phyloP scores from a whole-genome alignment of 495 filamentous ascomycete species.

The Aspergillus ellipticus region DNA sequence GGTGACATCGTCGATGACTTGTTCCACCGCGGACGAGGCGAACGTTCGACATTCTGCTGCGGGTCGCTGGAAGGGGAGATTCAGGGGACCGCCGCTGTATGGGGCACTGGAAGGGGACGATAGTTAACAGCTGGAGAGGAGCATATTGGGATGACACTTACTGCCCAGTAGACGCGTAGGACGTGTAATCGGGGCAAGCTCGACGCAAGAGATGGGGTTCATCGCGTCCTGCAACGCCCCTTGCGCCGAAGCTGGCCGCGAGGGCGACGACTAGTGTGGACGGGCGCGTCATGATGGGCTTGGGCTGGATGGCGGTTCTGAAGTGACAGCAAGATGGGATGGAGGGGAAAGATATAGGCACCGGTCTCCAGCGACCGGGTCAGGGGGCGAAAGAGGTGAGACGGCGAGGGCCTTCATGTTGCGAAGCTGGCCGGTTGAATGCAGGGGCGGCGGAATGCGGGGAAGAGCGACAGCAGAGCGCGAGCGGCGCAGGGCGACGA shows the following conservation, averaged over 20 bases:
- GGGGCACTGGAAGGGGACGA: constrained; percentile 52
- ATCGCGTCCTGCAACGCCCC: constrained; percentile 25
- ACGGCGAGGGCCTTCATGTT: neutral
- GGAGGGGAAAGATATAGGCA: neutral
- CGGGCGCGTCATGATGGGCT: constrained; percentile 7
- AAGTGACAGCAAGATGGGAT: neutral
- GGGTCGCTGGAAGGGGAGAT: constrained; percentile 88
- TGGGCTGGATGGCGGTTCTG: neutral
- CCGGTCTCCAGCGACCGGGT: neutral
- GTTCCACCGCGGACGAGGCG: constrained; percentile 75
- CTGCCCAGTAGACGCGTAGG: constrained; percentile 45
- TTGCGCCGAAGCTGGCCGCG: constrained; percentile 22
- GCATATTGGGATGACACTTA: constrained; percentile 20
- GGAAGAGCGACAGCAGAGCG: neutral
- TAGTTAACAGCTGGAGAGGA: neutral
- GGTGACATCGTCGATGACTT: constrained; percentile 79
- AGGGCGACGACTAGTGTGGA: constrained; percentile 22
- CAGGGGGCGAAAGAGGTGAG: neutral
- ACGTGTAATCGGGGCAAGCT: constrained; percentile 50
- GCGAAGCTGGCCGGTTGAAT: neutral
- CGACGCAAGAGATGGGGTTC: constrained; percentile 32
- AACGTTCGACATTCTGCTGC: constrained; percentile 81
- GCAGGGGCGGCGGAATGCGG: constrained; percentile 7
- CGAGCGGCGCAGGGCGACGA: neutral
- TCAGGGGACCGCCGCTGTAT: constrained; percentile 71